Conservation (phyloP, 2,329 filamentous ascomycete genomes). For the Dactylellina parvicollis region DNA sequence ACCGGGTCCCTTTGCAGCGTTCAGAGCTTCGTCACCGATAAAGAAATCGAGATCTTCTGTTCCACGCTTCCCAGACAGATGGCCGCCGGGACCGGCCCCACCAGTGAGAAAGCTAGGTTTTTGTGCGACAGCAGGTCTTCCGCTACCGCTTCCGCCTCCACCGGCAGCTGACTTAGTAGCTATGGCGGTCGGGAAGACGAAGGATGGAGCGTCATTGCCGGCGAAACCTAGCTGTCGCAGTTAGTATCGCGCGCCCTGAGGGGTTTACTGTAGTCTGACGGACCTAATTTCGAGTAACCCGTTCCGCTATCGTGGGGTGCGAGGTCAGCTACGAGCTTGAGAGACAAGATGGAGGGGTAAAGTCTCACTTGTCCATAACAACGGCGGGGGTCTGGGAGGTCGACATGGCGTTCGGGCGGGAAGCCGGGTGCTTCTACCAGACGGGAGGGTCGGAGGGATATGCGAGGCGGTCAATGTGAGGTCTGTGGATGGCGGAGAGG, state of each 20-base stretch:
- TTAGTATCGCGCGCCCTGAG: background rate
- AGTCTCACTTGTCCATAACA: conserved; percentile 99
- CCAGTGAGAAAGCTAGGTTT: conserved; percentile 96
- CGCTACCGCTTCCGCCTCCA: conserved; percentile 78
- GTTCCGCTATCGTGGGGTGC: conserved; percentile 77
- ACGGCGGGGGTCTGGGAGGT: conserved; percentile 95
- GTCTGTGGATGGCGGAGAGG: conserved; percentile 19
- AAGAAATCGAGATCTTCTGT: conserved; percentile 99
- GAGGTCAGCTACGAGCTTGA: conserved; percentile 39
- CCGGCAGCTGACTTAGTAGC: conserved; percentile 83
- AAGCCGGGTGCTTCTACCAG: conserved; percentile 33
- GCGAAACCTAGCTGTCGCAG: conserved; percentile 77
- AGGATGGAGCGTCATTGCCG: conserved; percentile 98
- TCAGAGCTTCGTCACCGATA: conserved; percentile 94
- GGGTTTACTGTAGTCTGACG: conserved; percentile 59
- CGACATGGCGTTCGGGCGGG: conserved; percentile 72
- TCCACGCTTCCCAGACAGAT: conserved; percentile 89
- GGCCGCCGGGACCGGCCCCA: conserved; percentile 81
- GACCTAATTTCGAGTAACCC: conserved; percentile 98
- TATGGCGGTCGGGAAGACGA: conserved; percentile 98
- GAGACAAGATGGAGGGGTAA: conserved; percentile 60
- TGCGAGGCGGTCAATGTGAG: background rate
- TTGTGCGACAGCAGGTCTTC: conserved; percentile 87
- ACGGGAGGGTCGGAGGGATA: background rate
- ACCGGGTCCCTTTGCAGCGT: conserved; percentile 84